Evolutionary conservation across 1,139 yeast species (phyloP).

Genomic region (Candida buenavistaensis): DNA sequence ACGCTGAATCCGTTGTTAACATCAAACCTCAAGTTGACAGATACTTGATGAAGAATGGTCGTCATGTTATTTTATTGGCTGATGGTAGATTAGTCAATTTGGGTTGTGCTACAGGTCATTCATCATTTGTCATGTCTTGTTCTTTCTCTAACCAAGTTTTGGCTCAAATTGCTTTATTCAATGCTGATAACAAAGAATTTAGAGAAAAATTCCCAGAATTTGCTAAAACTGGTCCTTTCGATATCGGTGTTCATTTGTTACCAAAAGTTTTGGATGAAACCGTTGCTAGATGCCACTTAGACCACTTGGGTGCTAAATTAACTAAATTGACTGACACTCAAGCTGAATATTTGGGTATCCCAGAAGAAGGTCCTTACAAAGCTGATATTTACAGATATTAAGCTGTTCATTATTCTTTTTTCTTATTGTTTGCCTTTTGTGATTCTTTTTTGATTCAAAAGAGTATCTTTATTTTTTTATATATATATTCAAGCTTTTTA

Average conservation of each 20-base stretch:
- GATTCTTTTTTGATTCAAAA: not conserved
- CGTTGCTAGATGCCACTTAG: conserved; percentile 97
- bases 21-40: conserved; percentile 99
- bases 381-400: conserved; percentile 98
- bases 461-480: conserved; percentile 15
- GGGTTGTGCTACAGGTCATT: conserved; percentile 99
- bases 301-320: conserved; percentile 90
- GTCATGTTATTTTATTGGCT: conserved; percentile 94
- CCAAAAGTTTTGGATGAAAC: conserved; percentile 99
- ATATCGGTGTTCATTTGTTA: conserved; percentile 90
- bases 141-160: conserved; percentile 99
- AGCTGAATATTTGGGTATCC: conserved; percentile 94
- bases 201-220: conserved; percentile 84
- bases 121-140: conserved; percentile 99
- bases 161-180: conserved; percentile 98
- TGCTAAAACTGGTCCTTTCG: conserved; percentile 89
- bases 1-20: conserved; percentile 88
- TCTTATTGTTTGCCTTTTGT: conserved; percentile 11
- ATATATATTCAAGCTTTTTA: too few relatives aligned
- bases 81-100: conserved; percentile 99
- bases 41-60: conserved; percentile 86
- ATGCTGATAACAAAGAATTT: conserved; percentile 81
- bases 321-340: conserved; percentile 76
- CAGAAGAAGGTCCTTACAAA: conserved; percentile 96
- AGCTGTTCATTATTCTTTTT: conserved; percentile 13